These are phyloP conservation scores for Chaetomiaceae sp. DNA, from an alignment of 2,329 filamentous ascomycete species.

Conservation along the genomic window DNA sequence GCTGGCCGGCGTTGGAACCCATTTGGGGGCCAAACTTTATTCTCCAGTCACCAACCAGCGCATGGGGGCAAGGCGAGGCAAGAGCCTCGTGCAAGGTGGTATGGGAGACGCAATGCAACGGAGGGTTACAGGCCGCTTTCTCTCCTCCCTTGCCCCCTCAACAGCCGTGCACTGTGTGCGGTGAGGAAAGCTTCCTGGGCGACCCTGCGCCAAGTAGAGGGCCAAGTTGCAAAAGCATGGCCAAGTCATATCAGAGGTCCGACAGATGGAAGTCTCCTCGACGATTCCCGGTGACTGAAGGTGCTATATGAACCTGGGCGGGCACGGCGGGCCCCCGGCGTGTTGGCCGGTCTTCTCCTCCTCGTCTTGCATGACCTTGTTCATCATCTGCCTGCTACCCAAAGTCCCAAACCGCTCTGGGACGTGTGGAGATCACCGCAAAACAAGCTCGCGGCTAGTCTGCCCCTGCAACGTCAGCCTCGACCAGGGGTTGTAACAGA, in stretches of 20 bases:
- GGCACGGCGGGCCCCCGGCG: no score
- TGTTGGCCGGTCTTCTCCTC: no score
- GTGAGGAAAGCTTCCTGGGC: neutral
- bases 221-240: neutral
- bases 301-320: neutral
- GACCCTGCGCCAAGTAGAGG: neutral
- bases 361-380: no score
- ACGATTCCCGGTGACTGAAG: neutral
- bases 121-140: no score
- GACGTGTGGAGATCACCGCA: neutral
- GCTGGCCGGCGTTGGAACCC: neutral
- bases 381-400: neutral
- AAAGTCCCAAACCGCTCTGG: no score
- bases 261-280: neutral
- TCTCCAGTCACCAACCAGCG: neutral
- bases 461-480: neutral
- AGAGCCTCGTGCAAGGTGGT: neutral
- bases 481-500: neutral
- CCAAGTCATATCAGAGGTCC: neutral
- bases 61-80: neutral
- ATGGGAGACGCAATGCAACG: neutral
- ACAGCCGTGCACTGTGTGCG: neutral
- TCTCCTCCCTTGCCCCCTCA: neutral
- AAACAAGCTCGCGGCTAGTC: slow-evolving; percentile 1
- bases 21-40: neutral